phyloP scores from a whole-genome alignment of 805 yeast species.

The Metschnikowia matae region DNA sequence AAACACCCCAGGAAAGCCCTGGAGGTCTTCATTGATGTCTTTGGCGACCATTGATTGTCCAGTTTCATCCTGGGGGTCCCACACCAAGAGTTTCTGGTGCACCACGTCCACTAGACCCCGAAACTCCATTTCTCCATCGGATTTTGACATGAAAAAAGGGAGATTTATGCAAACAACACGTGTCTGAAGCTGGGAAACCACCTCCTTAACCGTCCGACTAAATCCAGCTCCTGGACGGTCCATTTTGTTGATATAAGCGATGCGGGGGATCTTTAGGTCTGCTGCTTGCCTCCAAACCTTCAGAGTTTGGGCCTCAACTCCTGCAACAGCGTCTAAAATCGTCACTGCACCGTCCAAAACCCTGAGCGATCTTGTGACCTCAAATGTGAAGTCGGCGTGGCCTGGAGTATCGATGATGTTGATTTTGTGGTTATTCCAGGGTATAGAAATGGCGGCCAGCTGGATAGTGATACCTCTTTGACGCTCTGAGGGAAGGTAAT shows the following conservation, averaged over 20 bases:
- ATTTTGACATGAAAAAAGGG: conserved; percentile 54
- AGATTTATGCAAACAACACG: conserved; percentile 69
- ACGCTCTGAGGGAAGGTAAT: conserved; percentile 83
- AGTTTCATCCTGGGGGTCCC: conserved; percentile 42
- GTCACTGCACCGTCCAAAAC: conserved; percentile 95
- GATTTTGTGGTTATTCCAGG: conserved; percentile 74
- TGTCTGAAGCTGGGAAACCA: conserved; percentile 70
- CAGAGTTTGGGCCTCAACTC: conserved; percentile 97
- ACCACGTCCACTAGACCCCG: conserved; percentile 75
- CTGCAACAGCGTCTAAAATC: conserved; percentile 91
- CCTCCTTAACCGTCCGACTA: conserved; percentile 82
- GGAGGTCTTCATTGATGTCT: conserved; percentile 27
- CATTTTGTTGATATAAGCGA: conserved; percentile 90
- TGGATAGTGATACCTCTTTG: conserved; percentile 94
- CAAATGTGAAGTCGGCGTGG: conserved; percentile 95
- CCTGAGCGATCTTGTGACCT: conserved; percentile 82
- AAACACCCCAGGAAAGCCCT: conserved; percentile 22
- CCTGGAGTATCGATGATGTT: conserved; percentile 97
- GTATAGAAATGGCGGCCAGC: conserved; percentile 89
- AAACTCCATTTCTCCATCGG: conserved; percentile 41
- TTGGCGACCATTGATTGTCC: conserved; percentile 51
- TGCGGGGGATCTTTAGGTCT: conserved; percentile 61
- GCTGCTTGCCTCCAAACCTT: conserved; percentile 92
- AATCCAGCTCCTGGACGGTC: conserved; percentile 95
- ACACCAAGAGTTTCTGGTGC: conserved; percentile 53